Conservation (phyloP, 2,329 filamentous ascomycete species). For the Colletotrichum trifolii region DNA sequence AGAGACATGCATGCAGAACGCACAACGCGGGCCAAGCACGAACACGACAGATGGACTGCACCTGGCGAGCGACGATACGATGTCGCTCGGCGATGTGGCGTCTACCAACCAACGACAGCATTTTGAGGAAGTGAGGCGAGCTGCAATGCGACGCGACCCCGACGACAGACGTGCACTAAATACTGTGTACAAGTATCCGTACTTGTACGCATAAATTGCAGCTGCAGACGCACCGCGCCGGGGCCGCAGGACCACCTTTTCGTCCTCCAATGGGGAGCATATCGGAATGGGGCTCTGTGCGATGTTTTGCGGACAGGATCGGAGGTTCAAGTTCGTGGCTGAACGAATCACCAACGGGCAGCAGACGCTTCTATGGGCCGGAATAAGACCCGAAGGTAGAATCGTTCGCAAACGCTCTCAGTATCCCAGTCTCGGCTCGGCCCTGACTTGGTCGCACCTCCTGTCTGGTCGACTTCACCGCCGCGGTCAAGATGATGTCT, state of each 20-base stretch:
- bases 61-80: slow-evolving; percentile 1
- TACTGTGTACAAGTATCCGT: too few species aligned
- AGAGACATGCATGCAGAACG: slow-evolving; percentile 13
- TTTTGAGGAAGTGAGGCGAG: slow-evolving; percentile 22
- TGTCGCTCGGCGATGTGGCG: slow-evolving; percentile 14
- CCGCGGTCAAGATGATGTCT: background rate
- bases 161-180: background rate
- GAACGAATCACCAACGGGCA: background rate
- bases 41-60: slow-evolving; percentile 8
- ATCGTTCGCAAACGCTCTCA: slow-evolving; percentile 33
- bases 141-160: slow-evolving; percentile 29
- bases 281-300: slow-evolving; percentile 20
- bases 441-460: too few species aligned
- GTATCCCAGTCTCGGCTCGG: background rate
- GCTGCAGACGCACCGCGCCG: slow-evolving; percentile 16
- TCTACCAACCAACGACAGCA: background rate
- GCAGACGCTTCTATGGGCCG: background rate
- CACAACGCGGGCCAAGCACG: slow-evolving; percentile 3
- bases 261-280: slow-evolving; percentile 8
- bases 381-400: background rate
- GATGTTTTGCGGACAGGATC: slow-evolving; percentile 6
- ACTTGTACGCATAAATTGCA: slow-evolving; percentile 1
- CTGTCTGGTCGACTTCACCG: background rate
- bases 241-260: slow-evolving; percentile 7
- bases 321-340: slow-evolving; percentile 11